Evolutionary conservation across 768 basidiomycete species (phyloP).

Genomic region (Fibroporia radiculosa): DNA sequence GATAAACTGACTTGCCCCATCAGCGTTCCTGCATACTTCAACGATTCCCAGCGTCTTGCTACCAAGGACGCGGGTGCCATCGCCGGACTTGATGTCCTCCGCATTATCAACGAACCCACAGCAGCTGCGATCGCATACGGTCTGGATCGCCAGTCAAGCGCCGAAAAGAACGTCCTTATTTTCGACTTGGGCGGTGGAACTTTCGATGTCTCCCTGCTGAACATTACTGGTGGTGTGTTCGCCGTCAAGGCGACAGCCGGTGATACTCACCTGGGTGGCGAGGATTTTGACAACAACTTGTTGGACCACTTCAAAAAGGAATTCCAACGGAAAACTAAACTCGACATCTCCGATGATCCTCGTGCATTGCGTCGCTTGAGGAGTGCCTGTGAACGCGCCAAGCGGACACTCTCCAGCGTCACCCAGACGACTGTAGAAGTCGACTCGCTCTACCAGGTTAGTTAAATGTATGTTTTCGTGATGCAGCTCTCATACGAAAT

Average conservation of each 20-base stretch:
- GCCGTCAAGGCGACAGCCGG: constrained; percentile 99
- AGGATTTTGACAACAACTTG: constrained; percentile 98
- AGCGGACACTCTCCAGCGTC: constrained; percentile 96
- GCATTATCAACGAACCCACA: constrained; percentile 99
- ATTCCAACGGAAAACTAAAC: constrained; percentile 96
- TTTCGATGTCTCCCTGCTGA: constrained; percentile 98
- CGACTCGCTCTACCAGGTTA: constrained; percentile 92
- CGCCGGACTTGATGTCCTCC: constrained; percentile 96
- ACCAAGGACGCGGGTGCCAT: constrained; percentile 99
- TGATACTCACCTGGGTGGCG: constrained; percentile 99
- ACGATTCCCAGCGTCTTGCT: constrained; percentile 98
- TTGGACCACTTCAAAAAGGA: constrained; percentile 99
- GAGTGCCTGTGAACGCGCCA: constrained; percentile 98
- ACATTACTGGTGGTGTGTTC: constrained; percentile 97
- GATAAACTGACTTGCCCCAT: too few species aligned
- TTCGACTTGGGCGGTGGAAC: constrained; percentile 99
- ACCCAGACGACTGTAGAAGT: constrained; percentile 99
- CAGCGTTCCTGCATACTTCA: constrained; percentile 95
- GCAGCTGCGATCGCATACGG: constrained; percentile 99
- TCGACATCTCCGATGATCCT: constrained; percentile 94
- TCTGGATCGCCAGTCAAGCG: constrained; percentile 89
- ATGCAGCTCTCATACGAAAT: neutral
- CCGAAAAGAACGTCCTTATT: constrained; percentile 97
- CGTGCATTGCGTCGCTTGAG: constrained; percentile 94
- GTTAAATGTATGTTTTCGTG: constrained; percentile 14